Evolutionary conservation across 176 grass and related monocot genomes (phyloP).

Genomic region (Typha latifolia): DNA sequence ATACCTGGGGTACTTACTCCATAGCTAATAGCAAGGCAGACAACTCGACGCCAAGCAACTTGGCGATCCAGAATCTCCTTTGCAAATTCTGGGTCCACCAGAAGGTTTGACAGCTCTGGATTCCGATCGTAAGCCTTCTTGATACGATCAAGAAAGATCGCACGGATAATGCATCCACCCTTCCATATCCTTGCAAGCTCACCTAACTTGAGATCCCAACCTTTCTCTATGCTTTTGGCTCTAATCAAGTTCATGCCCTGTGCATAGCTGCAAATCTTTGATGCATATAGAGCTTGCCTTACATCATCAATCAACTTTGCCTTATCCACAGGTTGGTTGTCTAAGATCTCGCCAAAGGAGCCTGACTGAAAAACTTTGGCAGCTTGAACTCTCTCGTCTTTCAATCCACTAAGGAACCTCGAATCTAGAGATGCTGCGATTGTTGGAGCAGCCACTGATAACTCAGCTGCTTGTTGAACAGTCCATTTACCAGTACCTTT

Average conservation of each 20-base stretch:
- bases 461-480: slow-evolving; percentile 67
- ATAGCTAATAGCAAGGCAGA: slow-evolving; percentile 66
- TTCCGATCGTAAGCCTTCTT: slow-evolving; percentile 75
- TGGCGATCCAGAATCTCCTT: slow-evolving; percentile 78
- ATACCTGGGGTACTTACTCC: slow-evolving; percentile 70
- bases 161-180: slow-evolving; percentile 77
- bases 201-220: slow-evolving; percentile 62
- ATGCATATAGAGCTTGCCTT: slow-evolving; percentile 60
- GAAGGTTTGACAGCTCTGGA: slow-evolving; percentile 45
- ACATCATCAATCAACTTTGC: slow-evolving; percentile 68
- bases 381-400: slow-evolving; percentile 51
- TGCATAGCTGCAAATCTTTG: slow-evolving; percentile 75
- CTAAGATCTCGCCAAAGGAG: slow-evolving; percentile 15
- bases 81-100: slow-evolving; percentile 68
- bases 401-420: slow-evolving; percentile 65
- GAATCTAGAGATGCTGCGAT: slow-evolving; percentile 80
- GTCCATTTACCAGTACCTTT: slow-evolving; percentile 86
- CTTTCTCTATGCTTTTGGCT: slow-evolving; percentile 65
- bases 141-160: slow-evolving; percentile 79
- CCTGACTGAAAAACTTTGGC: slow-evolving; percentile 54
- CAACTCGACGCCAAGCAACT: slow-evolving; percentile 49
- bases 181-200: slow-evolving; percentile 88
- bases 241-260: slow-evolving; percentile 84
- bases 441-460: slow-evolving; percentile 70
- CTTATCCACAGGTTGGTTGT: slow-evolving; percentile 41